Base-by-base conservation (phyloP, 441 rosid species). In the Erysimum pusillum region DNA sequence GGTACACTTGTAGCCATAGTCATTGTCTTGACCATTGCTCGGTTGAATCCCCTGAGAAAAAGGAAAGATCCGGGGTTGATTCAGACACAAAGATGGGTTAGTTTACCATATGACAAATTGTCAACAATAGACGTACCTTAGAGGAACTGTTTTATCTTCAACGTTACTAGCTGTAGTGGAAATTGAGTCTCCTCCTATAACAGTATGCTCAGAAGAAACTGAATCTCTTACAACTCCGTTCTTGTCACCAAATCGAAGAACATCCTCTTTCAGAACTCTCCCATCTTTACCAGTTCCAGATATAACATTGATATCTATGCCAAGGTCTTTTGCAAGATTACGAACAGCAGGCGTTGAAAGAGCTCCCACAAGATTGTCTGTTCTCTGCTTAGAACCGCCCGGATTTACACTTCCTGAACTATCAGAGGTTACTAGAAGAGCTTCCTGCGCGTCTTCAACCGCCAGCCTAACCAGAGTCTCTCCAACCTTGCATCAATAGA, bases 1-100 rank as follows among this genome's bases (percentile, higher is more conserved):
- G 99, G 99, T 72, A 94, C 92, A 73, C 84, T 92, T 61, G 93
- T 92, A 56, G 93, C 97, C 92, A 88, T 79, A 57, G 94, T 84
- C 99, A 94, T 94, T 77, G 97, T 82, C 80, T 91, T 94, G 60
- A 90, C 98, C 98, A 94, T 94, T 65, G 97, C 67, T 76, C 97
- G 69, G 77, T 83, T 89, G 79, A 86, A 94, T 60, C 99, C 98
- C 86, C 97, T 92, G 91, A 54, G 76, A 67, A 44, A 39, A 65
- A 25, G 20, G 9, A 77, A 15, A 59, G 7, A 6, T 9, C 59
- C 25, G 1, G 9, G 42, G 9, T 22, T 42, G 15, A 15, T 34
- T 34, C 5, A 65, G 9, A 39, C 38, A 54, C 52, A 25, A 22
- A 10, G 54, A 20, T 59, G 11, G 2, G 32, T 10, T 64, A 0